Percentiles rank a stretch among this genome's conserved stretches.
Evolutionary conservation across 352 stramenopile genomes (phyloP).

Genomic region (Phytophthora melonis): DNA sequence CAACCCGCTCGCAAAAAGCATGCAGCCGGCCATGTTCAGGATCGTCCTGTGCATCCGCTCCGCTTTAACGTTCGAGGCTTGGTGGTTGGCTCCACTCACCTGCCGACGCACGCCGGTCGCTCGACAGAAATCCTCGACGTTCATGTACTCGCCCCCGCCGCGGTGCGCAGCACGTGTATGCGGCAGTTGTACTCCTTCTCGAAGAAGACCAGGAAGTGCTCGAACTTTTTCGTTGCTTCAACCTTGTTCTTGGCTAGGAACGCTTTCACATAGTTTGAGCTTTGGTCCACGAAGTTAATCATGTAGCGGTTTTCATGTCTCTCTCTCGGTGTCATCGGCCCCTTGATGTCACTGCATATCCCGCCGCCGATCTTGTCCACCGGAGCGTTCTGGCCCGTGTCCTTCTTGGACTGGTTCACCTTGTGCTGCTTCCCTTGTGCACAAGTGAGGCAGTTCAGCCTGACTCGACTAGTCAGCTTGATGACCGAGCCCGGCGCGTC

Average conservation of each 20-base stretch:
- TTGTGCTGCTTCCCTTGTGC: slow-evolving; percentile 13
- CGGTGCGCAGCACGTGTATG: background rate
- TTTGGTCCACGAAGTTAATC: slow-evolving; percentile 22
- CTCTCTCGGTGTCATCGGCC: slow-evolving; percentile 9
- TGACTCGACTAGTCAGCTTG: background rate
- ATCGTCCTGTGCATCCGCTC: background rate
- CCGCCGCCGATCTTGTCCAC: slow-evolving; percentile 15
- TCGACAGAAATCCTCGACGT: background rate
- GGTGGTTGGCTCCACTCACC: slow-evolving; percentile 7
- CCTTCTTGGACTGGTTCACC: slow-evolving; percentile 1
- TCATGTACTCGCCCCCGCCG: background rate
- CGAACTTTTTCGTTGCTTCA: background rate
- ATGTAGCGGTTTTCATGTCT: slow-evolving; percentile 19
- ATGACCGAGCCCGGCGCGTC: background rate
- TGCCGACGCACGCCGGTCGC: background rate
- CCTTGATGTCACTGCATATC: slow-evolving; percentile 17
- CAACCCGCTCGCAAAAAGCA: slow-evolving; percentile 34
- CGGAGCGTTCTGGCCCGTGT: slow-evolving; percentile 11
- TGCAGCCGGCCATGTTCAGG: slow-evolving; percentile 10
- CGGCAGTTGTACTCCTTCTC: background rate
- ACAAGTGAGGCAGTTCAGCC: slow-evolving; percentile 13
- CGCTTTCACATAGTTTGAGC: background rate
- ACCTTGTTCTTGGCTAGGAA: background rate
- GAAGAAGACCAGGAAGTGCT: background rate
- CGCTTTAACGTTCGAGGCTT: slow-evolving; percentile 28